Percentiles rank a stretch among this genome's conserved stretches.
Conservation (phyloP, 805 yeast species). For the Myxozyma geophila region DNA sequence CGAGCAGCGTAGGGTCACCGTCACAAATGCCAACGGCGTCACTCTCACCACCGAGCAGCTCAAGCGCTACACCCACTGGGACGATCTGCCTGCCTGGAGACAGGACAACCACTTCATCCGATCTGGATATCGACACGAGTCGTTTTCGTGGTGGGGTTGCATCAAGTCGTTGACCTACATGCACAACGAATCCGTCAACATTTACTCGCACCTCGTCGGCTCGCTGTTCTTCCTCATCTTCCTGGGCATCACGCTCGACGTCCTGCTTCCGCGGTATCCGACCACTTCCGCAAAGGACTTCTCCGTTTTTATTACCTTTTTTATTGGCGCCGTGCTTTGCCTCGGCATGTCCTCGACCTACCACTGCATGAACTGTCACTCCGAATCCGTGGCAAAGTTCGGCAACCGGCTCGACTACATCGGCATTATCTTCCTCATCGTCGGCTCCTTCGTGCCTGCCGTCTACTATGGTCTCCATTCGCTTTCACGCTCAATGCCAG, state of each 20-base stretch:
- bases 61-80: conserved; percentile 45
- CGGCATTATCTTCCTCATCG: conserved; percentile 71
- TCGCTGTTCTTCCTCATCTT: conserved; percentile 36
- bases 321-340: conserved; percentile 62
- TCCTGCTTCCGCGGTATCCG: conserved; percentile 39
- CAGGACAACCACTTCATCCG: conserved; percentile 69
- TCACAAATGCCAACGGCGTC: not conserved
- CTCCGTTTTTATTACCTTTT: conserved; percentile 58
- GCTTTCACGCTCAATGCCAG: conserved; percentile 42
- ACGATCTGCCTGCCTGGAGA: conserved; percentile 74
- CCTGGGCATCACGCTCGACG: conserved; percentile 26
- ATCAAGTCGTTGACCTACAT: conserved; percentile 56
- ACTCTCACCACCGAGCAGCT: conserved; percentile 7
- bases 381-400: conserved; percentile 55
- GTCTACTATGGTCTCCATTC: conserved; percentile 54
- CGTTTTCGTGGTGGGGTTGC: conserved; percentile 54
- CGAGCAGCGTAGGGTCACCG: not conserved
- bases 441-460: conserved; percentile 62
- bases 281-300: conserved; percentile 51
- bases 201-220: conserved; percentile 63
- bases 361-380: conserved; percentile 71
- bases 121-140: conserved; percentile 66
- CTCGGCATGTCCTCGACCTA: conserved; percentile 66
- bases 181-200: conserved; percentile 75
- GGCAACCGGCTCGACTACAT: conserved; percentile 77